phyloP scores from a whole-genome alignment of 1,284 basidiomycete species.

The Heterobasidion irregulare region DNA sequence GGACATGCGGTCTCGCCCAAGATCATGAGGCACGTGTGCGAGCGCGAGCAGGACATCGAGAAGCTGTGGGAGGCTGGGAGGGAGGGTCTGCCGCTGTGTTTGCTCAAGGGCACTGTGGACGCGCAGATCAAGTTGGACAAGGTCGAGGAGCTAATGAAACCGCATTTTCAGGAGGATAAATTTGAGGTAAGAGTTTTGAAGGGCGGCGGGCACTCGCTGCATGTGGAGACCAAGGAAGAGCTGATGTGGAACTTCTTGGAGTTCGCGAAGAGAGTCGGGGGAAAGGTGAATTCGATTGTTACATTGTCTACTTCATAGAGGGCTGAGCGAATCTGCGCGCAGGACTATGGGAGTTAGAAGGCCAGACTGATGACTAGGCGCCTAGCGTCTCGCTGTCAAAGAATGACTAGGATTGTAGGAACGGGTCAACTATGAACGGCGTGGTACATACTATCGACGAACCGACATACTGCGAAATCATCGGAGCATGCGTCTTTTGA shows the following conservation, averaged over 20 bases:
- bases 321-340: too few species aligned
- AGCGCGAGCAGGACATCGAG: neutral
- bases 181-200: neutral
- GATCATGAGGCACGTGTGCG: neutral
- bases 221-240: neutral
- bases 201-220: neutral
- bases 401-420: too few species aligned
- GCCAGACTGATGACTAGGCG: too few species aligned
- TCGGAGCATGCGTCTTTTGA: too few species aligned
- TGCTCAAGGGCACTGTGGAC: neutral
- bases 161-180: neutral
- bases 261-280: neutral
- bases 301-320: too few species aligned
- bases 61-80: neutral
- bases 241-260: neutral
- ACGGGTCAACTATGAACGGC: too few species aligned
- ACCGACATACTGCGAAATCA: too few species aligned
- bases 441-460: too few species aligned
- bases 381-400: too few species aligned
- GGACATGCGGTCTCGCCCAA: neutral
- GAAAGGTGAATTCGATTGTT: neutral
- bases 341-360: too few species aligned
- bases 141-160: neutral
- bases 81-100: neutral
- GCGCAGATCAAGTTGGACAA: too few species aligned